Evolutionary conservation across 257 asterid genomes (phyloP).

Genomic region (Nicotiana paniculata): DNA sequence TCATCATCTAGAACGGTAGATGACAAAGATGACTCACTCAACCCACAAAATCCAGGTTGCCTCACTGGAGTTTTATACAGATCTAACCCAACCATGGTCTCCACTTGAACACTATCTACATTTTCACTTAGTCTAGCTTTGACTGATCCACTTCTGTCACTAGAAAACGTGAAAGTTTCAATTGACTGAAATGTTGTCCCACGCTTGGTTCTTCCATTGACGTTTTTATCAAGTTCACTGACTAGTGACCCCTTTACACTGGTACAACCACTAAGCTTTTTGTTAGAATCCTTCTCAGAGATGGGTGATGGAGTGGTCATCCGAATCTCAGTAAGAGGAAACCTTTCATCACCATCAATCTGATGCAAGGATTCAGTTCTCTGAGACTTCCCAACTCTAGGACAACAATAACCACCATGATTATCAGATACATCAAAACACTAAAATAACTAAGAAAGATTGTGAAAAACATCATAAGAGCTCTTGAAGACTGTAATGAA

Average conservation of each 20-base stretch:
- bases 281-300: constrained; percentile 12
- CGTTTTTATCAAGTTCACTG: not conserved
- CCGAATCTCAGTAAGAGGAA: constrained; percentile 53
- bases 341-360: constrained; percentile 31
- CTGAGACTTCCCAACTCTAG: constrained; percentile 33
- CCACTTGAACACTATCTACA: constrained; percentile 12
- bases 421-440: not conserved
- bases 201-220: constrained; percentile 8
- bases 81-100: constrained; percentile 17
- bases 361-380: constrained; percentile 18
- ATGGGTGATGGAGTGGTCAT: constrained; percentile 28
- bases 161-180: constrained; percentile 5
- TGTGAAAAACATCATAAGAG: not conserved
- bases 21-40: constrained; percentile 15
- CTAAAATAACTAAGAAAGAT: not conserved
- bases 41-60: constrained; percentile 25
- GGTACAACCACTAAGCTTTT: not conserved
- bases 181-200: not conserved
- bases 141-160: constrained; percentile 8
- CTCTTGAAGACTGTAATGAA: not conserved
- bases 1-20: constrained; percentile 38
- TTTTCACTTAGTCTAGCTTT: constrained; percentile 19
- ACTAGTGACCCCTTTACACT: constrained; percentile 1
- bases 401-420: constrained; percentile 10
- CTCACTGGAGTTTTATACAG: constrained; percentile 30